Conservation (phyloP, 2,329 filamentous ascomycete genomes). For the Talaromyces sp. region DNA sequence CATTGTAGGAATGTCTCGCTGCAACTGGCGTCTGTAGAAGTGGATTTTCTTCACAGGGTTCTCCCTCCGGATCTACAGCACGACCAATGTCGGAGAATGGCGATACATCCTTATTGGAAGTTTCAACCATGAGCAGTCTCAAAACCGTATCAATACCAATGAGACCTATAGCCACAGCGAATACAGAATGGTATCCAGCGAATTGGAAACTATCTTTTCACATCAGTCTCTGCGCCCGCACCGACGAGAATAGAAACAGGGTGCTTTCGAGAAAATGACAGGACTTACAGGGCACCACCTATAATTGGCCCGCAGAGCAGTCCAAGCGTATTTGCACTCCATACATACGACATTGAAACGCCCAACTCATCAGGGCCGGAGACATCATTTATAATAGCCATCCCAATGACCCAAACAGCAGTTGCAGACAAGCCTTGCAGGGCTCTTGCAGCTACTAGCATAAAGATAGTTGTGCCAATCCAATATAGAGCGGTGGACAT, state of each 20-base stretch:
- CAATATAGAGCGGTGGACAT: not conserved
- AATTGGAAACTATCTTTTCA: not conserved
- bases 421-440: not conserved
- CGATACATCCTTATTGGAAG: not conserved
- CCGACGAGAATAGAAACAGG: not conserved
- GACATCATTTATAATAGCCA: not conserved
- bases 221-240: not conserved
- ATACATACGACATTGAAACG: not conserved
- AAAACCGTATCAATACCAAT: not conserved
- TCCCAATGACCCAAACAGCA: not conserved
- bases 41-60: not conserved
- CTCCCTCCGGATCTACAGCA: not conserved
- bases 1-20: not conserved
- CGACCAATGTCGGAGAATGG: not conserved
- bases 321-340: not conserved
- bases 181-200: not conserved
- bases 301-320: not conserved
- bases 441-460: not conserved
- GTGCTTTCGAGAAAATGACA: not conserved
- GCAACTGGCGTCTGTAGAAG: not conserved
- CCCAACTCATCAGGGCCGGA: not conserved
- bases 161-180: not conserved
- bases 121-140: not conserved
- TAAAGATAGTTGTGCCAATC: not conserved
- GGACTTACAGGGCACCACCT: not conserved